A percentile compares a stretch with the other conserved stretches of the same genome.
Evolutionary conservation across 352 stramenopile genomes (phyloP).

Genomic region (Pseudoperonospora humuli): DNA sequence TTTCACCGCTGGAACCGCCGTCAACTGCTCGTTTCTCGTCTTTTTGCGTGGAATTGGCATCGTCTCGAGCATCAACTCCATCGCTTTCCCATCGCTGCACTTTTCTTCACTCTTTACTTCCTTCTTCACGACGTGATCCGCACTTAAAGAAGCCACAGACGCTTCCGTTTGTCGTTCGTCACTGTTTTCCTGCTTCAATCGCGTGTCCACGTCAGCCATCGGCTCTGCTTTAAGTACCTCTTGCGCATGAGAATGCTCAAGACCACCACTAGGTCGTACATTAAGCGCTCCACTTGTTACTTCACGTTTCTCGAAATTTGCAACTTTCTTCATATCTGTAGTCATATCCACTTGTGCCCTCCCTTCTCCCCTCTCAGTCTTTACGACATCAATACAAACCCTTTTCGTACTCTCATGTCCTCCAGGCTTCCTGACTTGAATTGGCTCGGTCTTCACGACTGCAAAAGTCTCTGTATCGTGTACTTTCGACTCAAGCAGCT

Average conservation of each 20-base stretch:
- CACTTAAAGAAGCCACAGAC: background rate
- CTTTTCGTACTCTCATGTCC: background rate
- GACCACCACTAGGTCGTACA: too few species aligned
- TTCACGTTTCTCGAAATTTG: background rate
- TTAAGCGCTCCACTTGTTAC: background rate
- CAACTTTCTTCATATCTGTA: background rate
- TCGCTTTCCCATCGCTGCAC: background rate
- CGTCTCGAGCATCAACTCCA: constrained; percentile 4
- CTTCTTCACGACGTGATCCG: constrained; percentile 4
- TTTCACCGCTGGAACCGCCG: background rate
- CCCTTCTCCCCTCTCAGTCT: background rate
- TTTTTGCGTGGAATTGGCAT: constrained; percentile 16
- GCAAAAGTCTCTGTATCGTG: background rate
- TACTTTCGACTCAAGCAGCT: background rate
- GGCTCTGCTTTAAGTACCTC: background rate
- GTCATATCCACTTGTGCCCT: background rate
- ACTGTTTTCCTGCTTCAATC: background rate
- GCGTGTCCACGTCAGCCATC: background rate
- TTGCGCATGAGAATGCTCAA: background rate
- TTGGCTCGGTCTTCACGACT: background rate
- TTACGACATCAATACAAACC: too few species aligned
- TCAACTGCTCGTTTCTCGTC: background rate
- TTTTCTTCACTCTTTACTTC: constrained; percentile 6
- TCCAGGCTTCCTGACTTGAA: background rate
- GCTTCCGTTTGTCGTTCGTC: background rate